Evolutionary conservation across 495 filamentous ascomycete genomes (phyloP).

Genomic region (Letharia lupina): DNA sequence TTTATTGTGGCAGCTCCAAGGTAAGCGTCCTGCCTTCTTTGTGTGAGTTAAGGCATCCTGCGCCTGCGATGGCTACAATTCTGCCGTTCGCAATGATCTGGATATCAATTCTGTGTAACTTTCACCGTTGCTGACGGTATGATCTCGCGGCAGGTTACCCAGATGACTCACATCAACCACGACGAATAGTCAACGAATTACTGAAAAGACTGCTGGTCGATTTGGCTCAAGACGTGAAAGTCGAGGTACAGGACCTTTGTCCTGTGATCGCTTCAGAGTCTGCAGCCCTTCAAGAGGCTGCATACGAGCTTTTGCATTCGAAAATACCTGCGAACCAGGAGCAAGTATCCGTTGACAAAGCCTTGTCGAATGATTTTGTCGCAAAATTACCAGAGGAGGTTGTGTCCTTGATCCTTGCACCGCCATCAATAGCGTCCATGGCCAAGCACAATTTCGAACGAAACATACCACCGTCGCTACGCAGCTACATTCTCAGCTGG

Average conservation of each 20-base stretch:
- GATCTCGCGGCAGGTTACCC: conserved; percentile 31
- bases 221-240: conserved; percentile 47
- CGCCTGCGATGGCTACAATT: neutral
- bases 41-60: neutral
- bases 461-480: conserved; percentile 42
- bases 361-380: conserved; percentile 62
- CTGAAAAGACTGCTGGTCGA: conserved; percentile 54
- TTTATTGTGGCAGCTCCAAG: conserved; percentile 42
- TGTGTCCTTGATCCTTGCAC: conserved; percentile 53
- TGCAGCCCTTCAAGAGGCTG: conserved; percentile 63
- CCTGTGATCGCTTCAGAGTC: conserved; percentile 69
- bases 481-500: conserved; percentile 87
- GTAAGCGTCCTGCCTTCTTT: conserved; percentile 5
- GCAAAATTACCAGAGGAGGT: conserved; percentile 60
- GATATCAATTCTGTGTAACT: neutral
- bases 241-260: conserved; percentile 55
- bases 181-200: conserved; percentile 62
- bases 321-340: conserved; percentile 70
- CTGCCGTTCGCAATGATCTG: neutral
- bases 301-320: conserved; percentile 71
- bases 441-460: conserved; percentile 38
- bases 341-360: conserved; percentile 71
- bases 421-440: conserved; percentile 35
- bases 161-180: conserved; percentile 50
- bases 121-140: conserved; percentile 14